Base-by-base conservation (phyloP, 1,139 yeast genomes). In the Trichomonascaceae sp. region DNA sequence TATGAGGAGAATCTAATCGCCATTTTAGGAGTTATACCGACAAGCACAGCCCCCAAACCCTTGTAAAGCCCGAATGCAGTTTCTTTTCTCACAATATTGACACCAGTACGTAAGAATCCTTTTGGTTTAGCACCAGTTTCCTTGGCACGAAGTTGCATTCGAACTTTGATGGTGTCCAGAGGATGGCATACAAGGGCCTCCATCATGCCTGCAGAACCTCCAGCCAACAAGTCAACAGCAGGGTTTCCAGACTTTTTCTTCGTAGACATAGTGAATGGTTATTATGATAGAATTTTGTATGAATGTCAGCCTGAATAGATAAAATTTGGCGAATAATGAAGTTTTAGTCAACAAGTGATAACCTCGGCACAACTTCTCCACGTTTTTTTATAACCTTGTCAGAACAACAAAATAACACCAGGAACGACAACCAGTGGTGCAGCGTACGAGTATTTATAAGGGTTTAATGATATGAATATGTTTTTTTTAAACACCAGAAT, bases 11-110 rank as follows among this genome's bases (percentile, higher is more conserved):
- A 93, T 68, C 99, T 80, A 63, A 93, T 87, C 38, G 96, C 97
- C 99, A 93, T 93, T 70, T 93, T 93, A 56, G 99, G 99, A 49
- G 93, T 96, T 67, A 93, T 93, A 59, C 99, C 99, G 68, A 93
- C 87, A 54, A 90, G 88, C 58, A 93, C 99, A 20, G 99, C 98
- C 41, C 97, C 97, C 55, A 93, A 80, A 56, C 99, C 99, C 71
- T 93, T 91, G 75, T 93, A 93, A 43, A 93, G 79, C 10, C 96
- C 93, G 59, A 89, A 76, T 60, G 89, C 80, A 4, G 95, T 86
- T 70, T 93, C 98, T 61, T 87, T 82, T 58, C 79, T 78, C 56
- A 84, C 90, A 62, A 93, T 91, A 57, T 79, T 78, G 53, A 81
- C 72, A 64, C 97, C 98, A 12, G 98, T 91, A 53, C 76, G 79